phyloP scores from a whole-genome alignment of 805 yeast genomes.

The Torulaspora franciscae region DNA sequence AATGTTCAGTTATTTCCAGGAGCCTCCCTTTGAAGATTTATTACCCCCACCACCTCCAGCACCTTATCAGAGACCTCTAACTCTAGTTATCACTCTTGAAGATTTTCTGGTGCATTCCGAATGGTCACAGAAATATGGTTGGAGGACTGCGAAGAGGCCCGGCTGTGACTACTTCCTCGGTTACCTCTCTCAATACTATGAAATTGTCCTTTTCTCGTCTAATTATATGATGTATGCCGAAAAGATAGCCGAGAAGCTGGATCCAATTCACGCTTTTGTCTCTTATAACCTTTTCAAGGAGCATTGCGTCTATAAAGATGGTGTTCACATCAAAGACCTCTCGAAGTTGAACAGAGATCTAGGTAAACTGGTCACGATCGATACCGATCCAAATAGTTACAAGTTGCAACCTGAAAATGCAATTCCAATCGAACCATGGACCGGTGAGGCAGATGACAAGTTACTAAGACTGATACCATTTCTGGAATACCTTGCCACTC shows the following conservation, averaged over 20 bases:
- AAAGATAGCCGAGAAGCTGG: conserved; percentile 78
- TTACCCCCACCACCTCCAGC: conserved; percentile 89
- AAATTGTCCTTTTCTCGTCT: conserved; percentile 84
- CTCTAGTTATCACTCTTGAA: conserved; percentile 83
- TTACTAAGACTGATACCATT: conserved; percentile 82
- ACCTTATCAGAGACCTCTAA: conserved; percentile 86
- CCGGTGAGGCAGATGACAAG: conserved; percentile 75
- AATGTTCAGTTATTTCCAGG: conserved; percentile 77
- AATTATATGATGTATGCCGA: conserved; percentile 84
- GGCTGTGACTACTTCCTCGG: conserved; percentile 96
- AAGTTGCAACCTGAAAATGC: conserved; percentile 91
- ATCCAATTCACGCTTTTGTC: conserved; percentile 86
- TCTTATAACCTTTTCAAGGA: conserved; percentile 86
- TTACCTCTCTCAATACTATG: conserved; percentile 91
- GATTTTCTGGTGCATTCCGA: conserved; percentile 86
- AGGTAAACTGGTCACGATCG: conserved; percentile 72
- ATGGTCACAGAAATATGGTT: conserved; percentile 88
- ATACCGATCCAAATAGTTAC: conserved; percentile 66
- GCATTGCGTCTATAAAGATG: conserved; percentile 80
- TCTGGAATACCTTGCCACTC: conserved; percentile 90
- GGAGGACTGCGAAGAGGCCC: conserved; percentile 99
- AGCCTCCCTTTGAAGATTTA: conserved; percentile 88
- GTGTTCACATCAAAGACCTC: conserved; percentile 84
- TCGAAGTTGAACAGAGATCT: conserved; percentile 87
- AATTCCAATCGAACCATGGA: conserved; percentile 80